Evolutionary conservation across 345 rosid species (phyloP), one percentile per base, ranked within the genome.

Genomic region (Bruguiera sexangula): DNA sequence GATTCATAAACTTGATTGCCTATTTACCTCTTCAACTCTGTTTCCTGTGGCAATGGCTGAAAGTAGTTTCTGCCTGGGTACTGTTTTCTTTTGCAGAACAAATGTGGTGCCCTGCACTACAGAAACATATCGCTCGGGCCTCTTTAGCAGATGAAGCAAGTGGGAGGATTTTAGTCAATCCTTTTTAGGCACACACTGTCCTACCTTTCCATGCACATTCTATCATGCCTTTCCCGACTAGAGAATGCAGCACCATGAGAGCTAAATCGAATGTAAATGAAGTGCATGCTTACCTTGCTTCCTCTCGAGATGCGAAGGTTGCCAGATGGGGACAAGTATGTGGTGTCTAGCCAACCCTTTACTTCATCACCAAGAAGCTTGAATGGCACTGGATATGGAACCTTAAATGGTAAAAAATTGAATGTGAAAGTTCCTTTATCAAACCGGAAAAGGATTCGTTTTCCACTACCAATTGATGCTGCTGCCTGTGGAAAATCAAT

Each of bases 31-130:
- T 43, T 7, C 65, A 22, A 89, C 87, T 75, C 69, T 75, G 20
- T 76, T 73, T 52, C 85, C 91, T 4, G 83, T 79, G 7, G 92
- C 85, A 82, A 94, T 89, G 48, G 87, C 86, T 36, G 96, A 73
- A 57, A 94, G 82, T 68, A 94, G 63, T 63, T 57, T 85, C 81
- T 91, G 97, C 85, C 96, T 84, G 7, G 96, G 92, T 56, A 88
- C 93, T 4, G 77, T 88, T 72, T 78, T 85, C 91, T 94, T 94
- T 63, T 94, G 99, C 48, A 94, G 89, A 78, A 91, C 97, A 76
- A 91, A 91, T 60, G 96, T 87, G 81, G 99, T 94, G 76, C 96
- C 97, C 97, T 91, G 96, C 88, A 84, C 94, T 87, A 93, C 75
- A 86, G 13, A 75, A 65, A 70, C 70, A 43, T 3, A 72, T 84